Percentiles rank a stretch among this genome's conserved stretches.
phyloP scores from a whole-genome alignment of 805 yeast species.

The Kazachstania psychrophila region DNA sequence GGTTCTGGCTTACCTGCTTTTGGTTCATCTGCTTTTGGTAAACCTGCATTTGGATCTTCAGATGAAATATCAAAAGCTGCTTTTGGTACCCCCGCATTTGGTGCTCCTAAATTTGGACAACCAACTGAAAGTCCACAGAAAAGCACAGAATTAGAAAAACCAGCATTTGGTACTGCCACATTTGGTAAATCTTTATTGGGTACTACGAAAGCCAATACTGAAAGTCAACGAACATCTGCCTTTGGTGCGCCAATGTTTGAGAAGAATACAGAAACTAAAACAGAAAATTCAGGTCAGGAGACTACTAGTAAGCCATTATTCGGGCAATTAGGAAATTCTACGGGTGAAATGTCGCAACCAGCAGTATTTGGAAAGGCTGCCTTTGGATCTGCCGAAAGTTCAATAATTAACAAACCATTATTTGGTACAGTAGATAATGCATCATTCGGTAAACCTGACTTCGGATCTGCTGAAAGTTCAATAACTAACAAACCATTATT shows the following conservation, averaged over 20 bases:
- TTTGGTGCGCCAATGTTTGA: constrained; percentile 20
- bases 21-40: constrained; percentile 2
- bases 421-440: constrained; percentile 7
- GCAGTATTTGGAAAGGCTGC: constrained; percentile 6
- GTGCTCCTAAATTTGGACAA: not conserved
- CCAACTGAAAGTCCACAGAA: not conserved
- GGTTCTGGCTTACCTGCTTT: constrained; percentile 1
- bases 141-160: constrained; percentile 1
- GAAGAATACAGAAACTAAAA: constrained; percentile 11
- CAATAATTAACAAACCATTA: constrained; percentile 5
- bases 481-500: constrained; percentile 11
- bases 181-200: no score
- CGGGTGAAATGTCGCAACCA: no score
- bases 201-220: no score
- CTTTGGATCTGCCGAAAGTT: constrained; percentile 10
- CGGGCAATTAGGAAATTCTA: no score
- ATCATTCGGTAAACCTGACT: constrained; percentile 9
- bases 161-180: constrained; percentile 3
- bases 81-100: constrained; percentile 2
- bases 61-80: not conserved
- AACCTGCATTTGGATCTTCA: constrained; percentile 13
- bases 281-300: constrained; percentile 2
- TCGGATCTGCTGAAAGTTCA: no score
- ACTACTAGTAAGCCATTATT: no score
- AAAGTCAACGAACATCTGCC: no score